Evolutionary conservation across 2,329 filamentous ascomycete species (phyloP), one percentile per base, ranked within the genome.

Genomic region (Aureobasidium sp.): DNA sequence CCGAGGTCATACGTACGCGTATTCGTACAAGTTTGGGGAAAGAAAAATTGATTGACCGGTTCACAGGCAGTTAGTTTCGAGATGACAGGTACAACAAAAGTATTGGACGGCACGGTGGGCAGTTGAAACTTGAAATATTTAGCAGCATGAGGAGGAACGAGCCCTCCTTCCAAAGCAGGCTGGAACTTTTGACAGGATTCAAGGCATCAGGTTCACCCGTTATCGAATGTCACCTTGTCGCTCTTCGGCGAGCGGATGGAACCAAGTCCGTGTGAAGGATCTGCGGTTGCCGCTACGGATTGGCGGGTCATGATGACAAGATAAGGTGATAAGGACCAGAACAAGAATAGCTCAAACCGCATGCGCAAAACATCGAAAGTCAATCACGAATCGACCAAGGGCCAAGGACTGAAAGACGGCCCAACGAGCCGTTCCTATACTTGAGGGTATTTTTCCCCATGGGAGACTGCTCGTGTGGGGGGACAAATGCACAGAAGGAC

Each of bases 321-420:
- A 45, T 27, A 57, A 45, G 39, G 34, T 37, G 34, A 37, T 37
- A 37, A 37, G 34, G 34, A 13, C 53, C 53, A 14, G 30, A 57
- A 45, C 30, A 27, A 57, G 53, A 57, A 57, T 44, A 57, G 53
- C n/a, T 54, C 50, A 30, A 30, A 36, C 49, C 49, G 39, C 37
- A 55, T 55, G 51, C 39, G 29, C 42, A 45, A 57, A 57, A 45
- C 45, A n/a, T 57, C 29, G n/a, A 57, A 57, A 57, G 53, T 57
- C 53, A 45, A 57, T 44, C 13, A 25, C 9, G 29, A 30, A 57
- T 45, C 41, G 53, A 45, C 53, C 29, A 41, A 25, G 29, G 13
- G 39, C 41, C 41, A 34, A 57, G 41, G 29, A 36, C 16, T 55
- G n/a, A 57, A 44, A 45, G 16, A 57, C 53, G 53, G 53, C 53